A percentile compares a stretch with the other conserved stretches of the same genome.
phyloP scores from a whole-genome alignment of 306 rosid genomes.

The Prosopis cineraria region DNA sequence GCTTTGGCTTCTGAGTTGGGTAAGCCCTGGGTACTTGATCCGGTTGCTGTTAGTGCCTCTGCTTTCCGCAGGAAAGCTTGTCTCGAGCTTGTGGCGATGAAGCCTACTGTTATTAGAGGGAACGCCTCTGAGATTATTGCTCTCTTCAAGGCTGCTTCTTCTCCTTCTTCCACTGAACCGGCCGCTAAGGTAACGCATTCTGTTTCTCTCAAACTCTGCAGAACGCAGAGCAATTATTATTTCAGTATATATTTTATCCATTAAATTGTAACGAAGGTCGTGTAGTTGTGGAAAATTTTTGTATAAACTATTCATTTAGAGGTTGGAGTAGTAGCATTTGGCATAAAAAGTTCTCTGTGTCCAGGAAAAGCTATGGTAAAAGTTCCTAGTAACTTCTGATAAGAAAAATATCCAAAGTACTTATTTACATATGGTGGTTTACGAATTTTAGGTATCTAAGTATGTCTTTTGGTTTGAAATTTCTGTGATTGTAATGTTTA shows the following conservation, averaged over 20 bases:
- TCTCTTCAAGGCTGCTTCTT: constrained; percentile 50
- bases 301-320: neutral
- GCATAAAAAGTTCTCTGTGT: neutral
- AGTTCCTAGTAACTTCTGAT: neutral
- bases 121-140: constrained; percentile 84
- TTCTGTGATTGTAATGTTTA: neutral
- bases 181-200: constrained; percentile 48
- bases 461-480: neutral
- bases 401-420: neutral
- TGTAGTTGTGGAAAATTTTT: neutral
- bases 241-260: neutral
- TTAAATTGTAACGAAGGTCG: too few relatives aligned
- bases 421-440: neutral
- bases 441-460: neutral
- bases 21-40: constrained; percentile 90
- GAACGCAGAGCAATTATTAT: neutral
- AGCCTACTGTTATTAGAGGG: constrained; percentile 76
- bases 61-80: constrained; percentile 67
- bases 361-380: neutral
- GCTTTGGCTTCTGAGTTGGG: constrained; percentile 35
- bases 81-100: constrained; percentile 54
- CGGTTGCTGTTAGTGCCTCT: constrained; percentile 82
- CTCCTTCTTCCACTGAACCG: constrained; percentile 27
- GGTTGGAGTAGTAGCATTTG: neutral
- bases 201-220: neutral